A percentile compares a stretch with the other conserved stretches of the same genome.
phyloP scores from a whole-genome alignment of 495 filamentous ascomycete species.

The Melanomma pulvis-pyrius region DNA sequence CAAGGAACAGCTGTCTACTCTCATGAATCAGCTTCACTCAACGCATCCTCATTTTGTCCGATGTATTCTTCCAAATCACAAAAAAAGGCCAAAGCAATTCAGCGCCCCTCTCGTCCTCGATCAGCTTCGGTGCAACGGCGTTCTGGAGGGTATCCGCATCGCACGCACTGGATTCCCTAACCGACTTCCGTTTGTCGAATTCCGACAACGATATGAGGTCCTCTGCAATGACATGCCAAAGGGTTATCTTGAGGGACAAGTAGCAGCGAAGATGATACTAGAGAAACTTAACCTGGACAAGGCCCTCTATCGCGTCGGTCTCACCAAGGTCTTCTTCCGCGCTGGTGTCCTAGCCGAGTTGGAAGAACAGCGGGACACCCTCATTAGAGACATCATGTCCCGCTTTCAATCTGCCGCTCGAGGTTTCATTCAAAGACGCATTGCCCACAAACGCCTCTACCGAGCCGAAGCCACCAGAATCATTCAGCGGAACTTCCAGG shows the following conservation, averaged over 20 bases:
- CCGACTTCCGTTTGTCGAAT: constrained; percentile 86
- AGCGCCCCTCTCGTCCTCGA: constrained; percentile 88
- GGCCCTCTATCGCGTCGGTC: constrained; percentile 85
- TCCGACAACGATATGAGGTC: constrained; percentile 96
- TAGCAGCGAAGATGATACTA: constrained; percentile 80
- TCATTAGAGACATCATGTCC: constrained; percentile 90
- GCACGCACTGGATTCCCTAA: constrained; percentile 99
- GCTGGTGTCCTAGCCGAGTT: constrained; percentile 95
- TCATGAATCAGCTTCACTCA: constrained; percentile 94
- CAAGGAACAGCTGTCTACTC: constrained; percentile 91
- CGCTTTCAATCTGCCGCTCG: constrained; percentile 91
- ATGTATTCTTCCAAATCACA: constrained; percentile 98
- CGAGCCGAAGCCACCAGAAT: constrained; percentile 92
- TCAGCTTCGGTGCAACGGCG: constrained; percentile 96
- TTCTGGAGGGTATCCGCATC: constrained; percentile 96
- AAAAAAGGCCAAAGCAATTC: constrained; percentile 93
- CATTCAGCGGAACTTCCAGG: constrained; percentile 88
- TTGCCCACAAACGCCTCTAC: constrained; percentile 89
- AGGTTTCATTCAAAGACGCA: constrained; percentile 83
- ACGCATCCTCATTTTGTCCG: constrained; percentile 99
- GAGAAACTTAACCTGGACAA: constrained; percentile 84
- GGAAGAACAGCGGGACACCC: constrained; percentile 88
- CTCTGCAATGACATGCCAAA: constrained; percentile 87
- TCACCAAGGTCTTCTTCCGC: constrained; percentile 98
- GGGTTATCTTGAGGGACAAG: constrained; percentile 88